These are phyloP conservation scores for Nymphaea thermarum DNA, from an alignment of 164 flowering plant genomes.

Conservation along the genomic window DNA sequence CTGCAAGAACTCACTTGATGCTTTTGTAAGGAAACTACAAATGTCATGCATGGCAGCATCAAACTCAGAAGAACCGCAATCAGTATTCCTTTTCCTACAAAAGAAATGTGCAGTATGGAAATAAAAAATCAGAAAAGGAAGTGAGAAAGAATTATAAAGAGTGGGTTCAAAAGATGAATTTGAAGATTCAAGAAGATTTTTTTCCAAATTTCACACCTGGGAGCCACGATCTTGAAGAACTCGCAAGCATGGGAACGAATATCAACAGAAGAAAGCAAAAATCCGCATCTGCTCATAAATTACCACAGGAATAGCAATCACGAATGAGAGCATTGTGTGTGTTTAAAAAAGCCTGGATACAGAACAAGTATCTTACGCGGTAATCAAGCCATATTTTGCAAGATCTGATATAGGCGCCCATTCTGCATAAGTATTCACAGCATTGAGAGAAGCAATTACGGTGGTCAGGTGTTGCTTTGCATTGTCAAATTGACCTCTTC, in stretches of 20 bases:
- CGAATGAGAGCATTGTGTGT: not conserved
- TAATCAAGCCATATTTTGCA: slow-evolving; percentile 69
- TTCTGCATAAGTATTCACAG: slow-evolving; percentile 92
- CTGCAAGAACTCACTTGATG: slow-evolving; percentile 47
- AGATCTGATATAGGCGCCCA: slow-evolving; percentile 96
- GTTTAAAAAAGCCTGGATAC: not conserved
- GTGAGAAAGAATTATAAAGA: no score
- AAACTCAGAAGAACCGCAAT: slow-evolving; percentile 61
- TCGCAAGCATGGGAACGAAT: slow-evolving; percentile 96
- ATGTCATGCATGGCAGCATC: slow-evolving; percentile 65
- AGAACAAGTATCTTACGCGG: slow-evolving; percentile 50
- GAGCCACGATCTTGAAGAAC: slow-evolving; percentile 82
- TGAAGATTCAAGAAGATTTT: not conserved
- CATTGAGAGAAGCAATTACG: slow-evolving; percentile 74
- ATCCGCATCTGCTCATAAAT: slow-evolving; percentile 50
- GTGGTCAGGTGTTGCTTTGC: slow-evolving; percentile 93
- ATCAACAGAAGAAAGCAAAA: slow-evolving; percentile 76
- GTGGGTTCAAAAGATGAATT: no score
- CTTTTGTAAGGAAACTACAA: slow-evolving; percentile 66
- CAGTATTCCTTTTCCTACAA: slow-evolving; percentile 76
- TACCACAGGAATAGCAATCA: not conserved
- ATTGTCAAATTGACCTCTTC: slow-evolving; percentile 50
- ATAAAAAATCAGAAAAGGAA: no score
- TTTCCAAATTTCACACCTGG: slow-evolving; percentile 37
- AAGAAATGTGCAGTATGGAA: no score